Evolutionary conservation across 106 monocot genomes (phyloP).

Genomic region (Iris macrosiphon): DNA sequence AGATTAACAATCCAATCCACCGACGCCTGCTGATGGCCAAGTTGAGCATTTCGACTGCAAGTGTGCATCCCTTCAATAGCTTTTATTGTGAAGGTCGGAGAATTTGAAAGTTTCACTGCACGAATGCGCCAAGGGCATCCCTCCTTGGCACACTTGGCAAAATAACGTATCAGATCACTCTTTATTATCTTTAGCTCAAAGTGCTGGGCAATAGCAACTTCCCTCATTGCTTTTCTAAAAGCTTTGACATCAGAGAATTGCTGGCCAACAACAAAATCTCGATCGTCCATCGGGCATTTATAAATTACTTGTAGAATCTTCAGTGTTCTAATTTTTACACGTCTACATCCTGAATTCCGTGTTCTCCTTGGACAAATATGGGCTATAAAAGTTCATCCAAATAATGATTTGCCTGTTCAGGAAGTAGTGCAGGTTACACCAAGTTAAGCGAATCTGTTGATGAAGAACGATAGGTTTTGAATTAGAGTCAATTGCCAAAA

Average conservation of each 20-base stretch:
- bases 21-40: conserved; percentile 64
- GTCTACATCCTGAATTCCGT: conserved; percentile 1
- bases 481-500: too few species aligned
- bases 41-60: conserved; percentile 48
- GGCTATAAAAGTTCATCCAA: too few species aligned
- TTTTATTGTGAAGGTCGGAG: conserved; percentile 45
- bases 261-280: conserved; percentile 38
- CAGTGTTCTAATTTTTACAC: neutral
- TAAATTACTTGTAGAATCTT: neutral
- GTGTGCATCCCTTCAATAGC: conserved; percentile 52
- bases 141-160: conserved; percentile 68
- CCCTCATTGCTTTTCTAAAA: conserved; percentile 51
- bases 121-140: conserved; percentile 72
- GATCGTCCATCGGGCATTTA: conserved; percentile 15
- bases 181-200: conserved; percentile 71
- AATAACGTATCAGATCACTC: conserved; percentile 56
- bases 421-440: too few species aligned
- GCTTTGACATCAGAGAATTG: conserved; percentile 60
- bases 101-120: conserved; percentile 49
- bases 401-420: too few species aligned
- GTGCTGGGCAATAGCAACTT: conserved; percentile 65
- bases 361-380: neutral
- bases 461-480: too few species aligned
- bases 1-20: conserved; percentile 72
- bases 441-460: too few species aligned